Evolutionary conservation across 2,329 filamentous ascomycete genomes (phyloP).

Genomic region (Pleomassaria siparia): DNA sequence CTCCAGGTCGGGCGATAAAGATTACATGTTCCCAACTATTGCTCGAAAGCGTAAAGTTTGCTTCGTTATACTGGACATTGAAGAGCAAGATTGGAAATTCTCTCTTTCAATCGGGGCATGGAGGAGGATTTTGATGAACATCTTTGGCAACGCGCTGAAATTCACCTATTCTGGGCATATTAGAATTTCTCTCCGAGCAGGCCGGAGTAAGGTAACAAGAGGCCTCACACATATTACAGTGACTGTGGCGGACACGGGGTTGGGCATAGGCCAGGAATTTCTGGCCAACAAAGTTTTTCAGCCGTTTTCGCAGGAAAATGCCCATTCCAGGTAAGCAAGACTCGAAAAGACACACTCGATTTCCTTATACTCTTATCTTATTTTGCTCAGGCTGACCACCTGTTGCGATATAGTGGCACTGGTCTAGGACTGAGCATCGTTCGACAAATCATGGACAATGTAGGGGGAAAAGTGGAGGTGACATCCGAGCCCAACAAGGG

Average conservation of each 20-base stretch:
- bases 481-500: slow-evolving; percentile 18
- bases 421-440: slow-evolving; percentile 31
- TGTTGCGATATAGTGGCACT: slow-evolving; percentile 14
- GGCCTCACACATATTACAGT: slow-evolving; percentile 32
- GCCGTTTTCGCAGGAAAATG: slow-evolving; percentile 40
- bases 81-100: slow-evolving; percentile 45
- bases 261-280: slow-evolving; percentile 37
- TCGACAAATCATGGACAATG: slow-evolving; percentile 20
- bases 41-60: slow-evolving; percentile 18
- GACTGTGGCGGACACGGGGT: slow-evolving; percentile 36
- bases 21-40: neutral
- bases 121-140: slow-evolving; percentile 41
- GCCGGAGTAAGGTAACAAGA: slow-evolving; percentile 1
- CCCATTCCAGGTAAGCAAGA: no score
- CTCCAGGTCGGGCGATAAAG: neutral
- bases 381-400: no score
- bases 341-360: no score
- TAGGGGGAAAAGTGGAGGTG: slow-evolving; percentile 26
- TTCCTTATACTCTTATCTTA: no score
- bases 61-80: slow-evolving; percentile 31
- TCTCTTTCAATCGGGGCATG: slow-evolving; percentile 41
- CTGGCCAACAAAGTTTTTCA: slow-evolving; percentile 34
- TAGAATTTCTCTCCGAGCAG: slow-evolving; percentile 25
- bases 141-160: slow-evolving; percentile 42
- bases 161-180: slow-evolving; percentile 37